Evolutionary conservation across 192 early-diverging fungal species (phyloP).

Genomic region (Backusella psychrophila): DNA sequence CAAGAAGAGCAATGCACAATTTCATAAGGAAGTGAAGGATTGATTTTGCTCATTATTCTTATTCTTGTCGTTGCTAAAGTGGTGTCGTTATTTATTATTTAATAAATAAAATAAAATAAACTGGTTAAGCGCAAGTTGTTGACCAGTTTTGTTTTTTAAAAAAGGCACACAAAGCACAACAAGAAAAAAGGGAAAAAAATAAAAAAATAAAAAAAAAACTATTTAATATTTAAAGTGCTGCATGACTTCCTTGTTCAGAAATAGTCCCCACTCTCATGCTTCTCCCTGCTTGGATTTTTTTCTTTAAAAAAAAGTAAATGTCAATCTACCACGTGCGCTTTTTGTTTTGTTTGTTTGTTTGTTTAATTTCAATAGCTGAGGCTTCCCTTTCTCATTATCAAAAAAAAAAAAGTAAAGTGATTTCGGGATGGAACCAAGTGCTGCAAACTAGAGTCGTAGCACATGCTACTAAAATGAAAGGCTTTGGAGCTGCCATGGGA

Average conservation of each 20-base stretch:
- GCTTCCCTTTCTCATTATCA: too few species aligned
- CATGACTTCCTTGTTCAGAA: constrained; percentile 17
- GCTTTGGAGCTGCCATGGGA: neutral
- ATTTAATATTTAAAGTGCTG: neutral
- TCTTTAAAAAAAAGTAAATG: neutral
- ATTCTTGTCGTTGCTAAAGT: neutral
- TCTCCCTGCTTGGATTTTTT: neutral
- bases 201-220: neutral
- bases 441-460: neutral
- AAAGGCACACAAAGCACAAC: neutral
- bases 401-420: neutral
- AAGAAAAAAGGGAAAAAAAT: neutral
- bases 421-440: neutral
- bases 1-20: constrained; percentile 33
- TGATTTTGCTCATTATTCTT: neutral
- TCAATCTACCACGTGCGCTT: neutral
- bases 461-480: neutral
- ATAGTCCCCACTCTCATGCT: constrained; percentile 1
- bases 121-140: neutral
- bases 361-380: neutral
- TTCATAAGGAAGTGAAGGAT: constrained; percentile 22
- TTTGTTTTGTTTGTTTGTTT: constrained; percentile 1
- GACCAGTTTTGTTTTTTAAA: neutral
- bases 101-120: neutral
- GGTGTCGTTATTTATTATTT: neutral